These are phyloP conservation scores for Scleroderma bovista DNA, from an alignment of 768 basidiomycete species.

Conservation along the genomic window DNA sequence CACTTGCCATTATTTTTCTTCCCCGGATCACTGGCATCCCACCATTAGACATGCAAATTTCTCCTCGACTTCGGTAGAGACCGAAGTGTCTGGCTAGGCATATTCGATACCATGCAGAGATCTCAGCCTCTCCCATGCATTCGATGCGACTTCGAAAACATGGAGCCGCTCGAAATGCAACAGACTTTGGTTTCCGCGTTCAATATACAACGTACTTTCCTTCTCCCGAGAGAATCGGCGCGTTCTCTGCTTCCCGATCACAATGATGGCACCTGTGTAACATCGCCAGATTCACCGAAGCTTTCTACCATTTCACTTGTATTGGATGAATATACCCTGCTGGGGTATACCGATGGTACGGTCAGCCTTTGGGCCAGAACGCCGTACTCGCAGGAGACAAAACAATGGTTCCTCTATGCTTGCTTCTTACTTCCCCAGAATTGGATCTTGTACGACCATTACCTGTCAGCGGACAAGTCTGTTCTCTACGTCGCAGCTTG, in stretches of 20 bases:
- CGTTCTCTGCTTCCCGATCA: neutral
- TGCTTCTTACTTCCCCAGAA: neutral
- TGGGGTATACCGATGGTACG: slow-evolving; percentile 4
- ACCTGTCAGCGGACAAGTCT: slow-evolving; percentile 1
- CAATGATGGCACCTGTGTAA: neutral
- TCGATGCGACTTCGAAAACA: slow-evolving; percentile 6
- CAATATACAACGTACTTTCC: slow-evolving; percentile 12
- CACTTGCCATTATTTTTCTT: neutral
- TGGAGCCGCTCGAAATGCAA: slow-evolving; percentile 11
- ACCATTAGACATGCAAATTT: slow-evolving; percentile 20
- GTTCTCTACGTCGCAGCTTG: slow-evolving; percentile 13
- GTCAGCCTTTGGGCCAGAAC: slow-evolving; percentile 17
- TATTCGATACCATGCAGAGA: slow-evolving; percentile 9
- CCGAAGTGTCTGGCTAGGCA: slow-evolving; percentile 13
- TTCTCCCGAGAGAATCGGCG: slow-evolving; percentile 7
- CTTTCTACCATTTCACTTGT: slow-evolving; percentile 13
- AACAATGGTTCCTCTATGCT: neutral
- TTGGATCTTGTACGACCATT: slow-evolving; percentile 1
- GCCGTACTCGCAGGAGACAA: neutral
- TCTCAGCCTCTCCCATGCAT: slow-evolving; percentile 12
- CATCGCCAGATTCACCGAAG: neutral
- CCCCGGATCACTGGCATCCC: neutral
- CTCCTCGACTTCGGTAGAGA: slow-evolving; percentile 14
- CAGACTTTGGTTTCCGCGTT: slow-evolving; percentile 9
- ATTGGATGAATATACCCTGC: slow-evolving; percentile 17